Conservation (phyloP, 768 basidiomycete species). For the Astraeus odoratus region DNA sequence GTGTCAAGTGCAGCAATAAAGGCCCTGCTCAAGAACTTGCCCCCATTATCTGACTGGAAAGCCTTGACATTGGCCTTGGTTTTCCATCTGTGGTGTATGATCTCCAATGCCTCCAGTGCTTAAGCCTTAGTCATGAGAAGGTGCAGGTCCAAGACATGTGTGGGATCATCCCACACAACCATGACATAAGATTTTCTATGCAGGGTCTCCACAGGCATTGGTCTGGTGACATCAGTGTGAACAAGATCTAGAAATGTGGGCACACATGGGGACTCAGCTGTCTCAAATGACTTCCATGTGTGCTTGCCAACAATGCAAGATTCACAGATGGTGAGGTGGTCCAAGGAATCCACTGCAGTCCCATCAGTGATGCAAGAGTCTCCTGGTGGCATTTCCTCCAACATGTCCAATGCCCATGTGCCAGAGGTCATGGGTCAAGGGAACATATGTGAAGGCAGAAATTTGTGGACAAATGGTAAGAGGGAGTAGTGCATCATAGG, state of each 20-base stretch:
- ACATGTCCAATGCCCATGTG: background rate
- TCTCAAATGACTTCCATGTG: background rate
- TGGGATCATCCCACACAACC: slow-evolving; percentile 10
- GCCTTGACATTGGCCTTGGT: background rate
- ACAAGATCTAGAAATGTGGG: slow-evolving; percentile 12
- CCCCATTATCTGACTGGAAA: slow-evolving; percentile 1
- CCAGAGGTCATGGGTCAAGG: background rate
- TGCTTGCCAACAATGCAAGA: slow-evolving; percentile 5
- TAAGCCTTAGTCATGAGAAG: slow-evolving; percentile 1
- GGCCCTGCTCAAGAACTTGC: background rate
- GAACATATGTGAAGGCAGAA: background rate
- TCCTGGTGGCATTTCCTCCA: background rate
- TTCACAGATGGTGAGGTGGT: background rate
- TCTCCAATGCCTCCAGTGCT: background rate
- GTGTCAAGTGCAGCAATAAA: background rate
- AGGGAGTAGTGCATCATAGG: background rate
- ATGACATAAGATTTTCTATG: slow-evolving; percentile 13
- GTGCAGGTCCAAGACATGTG: background rate
- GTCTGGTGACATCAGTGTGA: slow-evolving; percentile 24
- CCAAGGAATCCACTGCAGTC: background rate
- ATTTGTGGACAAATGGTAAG: background rate
- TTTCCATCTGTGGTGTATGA: background rate
- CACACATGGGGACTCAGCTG: background rate
- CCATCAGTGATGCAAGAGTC: background rate
- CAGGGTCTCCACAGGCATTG: slow-evolving; percentile 11